A percentile compares a stretch with the other conserved stretches of the same genome.
Evolutionary conservation across 140 eudicot genomes (phyloP).

Genomic region (Eryngium alpinum): DNA sequence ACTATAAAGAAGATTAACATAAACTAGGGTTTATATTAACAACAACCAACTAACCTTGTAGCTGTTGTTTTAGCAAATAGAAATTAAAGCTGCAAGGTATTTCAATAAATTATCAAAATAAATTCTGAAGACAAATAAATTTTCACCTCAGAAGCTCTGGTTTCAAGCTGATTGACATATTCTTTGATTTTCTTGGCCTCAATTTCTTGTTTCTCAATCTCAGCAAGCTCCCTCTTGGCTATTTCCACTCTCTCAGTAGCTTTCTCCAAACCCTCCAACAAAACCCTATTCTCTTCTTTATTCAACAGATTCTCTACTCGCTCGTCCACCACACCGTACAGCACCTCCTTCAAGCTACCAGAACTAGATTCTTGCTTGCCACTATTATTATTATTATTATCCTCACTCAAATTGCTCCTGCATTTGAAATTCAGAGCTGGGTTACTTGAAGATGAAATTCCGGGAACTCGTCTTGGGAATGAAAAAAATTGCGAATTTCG

Average conservation of each 20-base stretch:
- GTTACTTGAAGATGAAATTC: background rate
- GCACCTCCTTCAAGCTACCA: constrained; percentile 37
- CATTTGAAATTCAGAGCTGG: background rate
- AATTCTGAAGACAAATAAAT: no score
- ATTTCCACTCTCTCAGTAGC: constrained; percentile 72
- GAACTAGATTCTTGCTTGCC: background rate
- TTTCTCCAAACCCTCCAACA: constrained; percentile 75
- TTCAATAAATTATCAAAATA: no score
- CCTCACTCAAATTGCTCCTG: background rate
- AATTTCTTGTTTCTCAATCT: constrained; percentile 62
- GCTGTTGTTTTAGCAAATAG: no score
- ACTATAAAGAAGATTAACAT: background rate
- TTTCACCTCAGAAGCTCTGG: constrained; percentile 71
- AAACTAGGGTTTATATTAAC: no score
- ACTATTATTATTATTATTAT: background rate
- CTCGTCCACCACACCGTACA: constrained; percentile 68
- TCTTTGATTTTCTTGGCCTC: constrained; percentile 50
- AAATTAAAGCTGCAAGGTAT: no score
- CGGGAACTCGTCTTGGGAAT: background rate
- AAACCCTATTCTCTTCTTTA: constrained; percentile 63
- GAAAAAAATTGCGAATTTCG: background rate
- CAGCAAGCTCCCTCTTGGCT: constrained; percentile 70
- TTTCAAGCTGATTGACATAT: constrained; percentile 62
- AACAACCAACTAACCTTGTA: no score
- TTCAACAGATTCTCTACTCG: constrained; percentile 48